Conservation (phyloP, 108 stramenopile species). For the Skeletonema grethae region DNA sequence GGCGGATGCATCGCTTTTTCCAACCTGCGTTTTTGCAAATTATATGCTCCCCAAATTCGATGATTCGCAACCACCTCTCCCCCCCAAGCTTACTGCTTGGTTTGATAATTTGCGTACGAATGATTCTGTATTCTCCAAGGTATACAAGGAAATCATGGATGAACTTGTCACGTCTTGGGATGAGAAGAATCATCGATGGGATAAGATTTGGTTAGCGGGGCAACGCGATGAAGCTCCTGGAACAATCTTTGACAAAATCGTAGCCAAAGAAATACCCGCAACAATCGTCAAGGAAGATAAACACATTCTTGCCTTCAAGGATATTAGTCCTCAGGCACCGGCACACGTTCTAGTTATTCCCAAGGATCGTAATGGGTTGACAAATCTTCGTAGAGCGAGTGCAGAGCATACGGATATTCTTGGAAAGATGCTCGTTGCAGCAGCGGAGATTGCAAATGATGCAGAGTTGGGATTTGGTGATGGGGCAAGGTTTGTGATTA, state of each 20-base stretch:
- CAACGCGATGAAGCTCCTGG: constrained; percentile 69
- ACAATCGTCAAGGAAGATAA: constrained; percentile 93
- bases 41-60: constrained; percentile 95
- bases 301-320: constrained; percentile 93
- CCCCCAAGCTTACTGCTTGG: constrained; percentile 63
- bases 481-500: constrained; percentile 90
- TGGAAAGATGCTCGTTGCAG: constrained; percentile 91
- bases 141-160: constrained; percentile 75
- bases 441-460: constrained; percentile 90
- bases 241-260: constrained; percentile 97
- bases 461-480: constrained; percentile 81
- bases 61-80: constrained; percentile 53
- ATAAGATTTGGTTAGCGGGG: constrained; percentile 79
- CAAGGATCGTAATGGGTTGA: constrained; percentile 91
- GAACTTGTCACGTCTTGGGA: constrained; percentile 42
- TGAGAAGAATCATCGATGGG: constrained; percentile 82
- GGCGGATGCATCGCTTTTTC: constrained; percentile 93
- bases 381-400: constrained; percentile 80
- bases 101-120: constrained; percentile 62
- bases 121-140: constrained; percentile 67
- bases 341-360: constrained; percentile 98
- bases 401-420: constrained; percentile 90
- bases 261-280: constrained; percentile 90
- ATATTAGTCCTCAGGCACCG: constrained; percentile 94
- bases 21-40: constrained; percentile 81